Evolutionary conservation across 2,329 filamentous ascomycete species (phyloP), one percentile per base, ranked within the genome.

Genomic region (Alternaria triticina): DNA sequence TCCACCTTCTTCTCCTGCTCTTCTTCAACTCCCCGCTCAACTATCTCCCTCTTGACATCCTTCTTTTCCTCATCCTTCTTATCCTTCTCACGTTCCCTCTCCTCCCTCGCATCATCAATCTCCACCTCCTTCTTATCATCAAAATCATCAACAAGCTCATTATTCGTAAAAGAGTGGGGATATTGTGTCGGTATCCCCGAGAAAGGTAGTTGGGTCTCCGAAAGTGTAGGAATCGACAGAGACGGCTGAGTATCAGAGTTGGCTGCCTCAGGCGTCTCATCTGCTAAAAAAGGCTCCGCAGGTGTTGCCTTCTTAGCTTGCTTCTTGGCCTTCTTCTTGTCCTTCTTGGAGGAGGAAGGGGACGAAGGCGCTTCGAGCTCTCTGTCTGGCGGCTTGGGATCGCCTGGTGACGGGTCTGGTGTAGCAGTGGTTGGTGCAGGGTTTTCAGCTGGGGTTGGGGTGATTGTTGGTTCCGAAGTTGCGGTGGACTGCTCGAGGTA

Each of bases 261-360:
- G 71, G 70, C 70, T 73, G 66, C 70, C 71, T 72, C 71, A 74
- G 72, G 64, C 73, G 72, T 70, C 73, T 75, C 73, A 72, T 68
- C 61, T 65, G 71, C 73, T 75, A 74, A 74, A 74, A 74, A 74
- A 74, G 74, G 61, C 70, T 64, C 72, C 23, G 57, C 67, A 74
- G 74, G 60, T 69, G 64, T 70, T 20, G 57, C 67, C 52, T 70
- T 71, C 59, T 70, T 67, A 57, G 55, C 64, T 64, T 71, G 64
- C 58, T 72, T 73, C 54, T 70, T 73, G 13, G 59, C 63, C 64
- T 74, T 73, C n/a, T 68, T 72, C 52, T 73, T 74, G 62, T 73
- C 72, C 52, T 74, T 72, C 54, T 66, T 68, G 2, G 64, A 54
- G 25, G 20, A 55, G 50, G 64, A 54, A 27, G 20, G 54, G 50